Base-by-base conservation (phyloP, 2,329 filamentous ascomycete species). In the Cladobotryum protrusum region DNA sequence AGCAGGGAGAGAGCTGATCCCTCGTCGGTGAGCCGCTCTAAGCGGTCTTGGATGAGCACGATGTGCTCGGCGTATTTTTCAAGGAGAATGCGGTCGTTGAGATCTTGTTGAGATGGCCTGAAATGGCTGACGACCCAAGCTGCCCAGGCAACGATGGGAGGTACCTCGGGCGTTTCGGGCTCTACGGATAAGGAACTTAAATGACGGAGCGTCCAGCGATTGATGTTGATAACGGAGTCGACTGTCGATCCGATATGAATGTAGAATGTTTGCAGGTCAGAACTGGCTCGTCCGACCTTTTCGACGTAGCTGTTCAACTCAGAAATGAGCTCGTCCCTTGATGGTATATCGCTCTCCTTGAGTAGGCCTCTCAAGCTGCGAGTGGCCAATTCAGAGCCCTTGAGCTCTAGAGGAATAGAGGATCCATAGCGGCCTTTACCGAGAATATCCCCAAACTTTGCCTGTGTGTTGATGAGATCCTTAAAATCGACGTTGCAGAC, bases 221-320 rank as follows among this genome's bases (percentile, higher is more conserved):
- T 90, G 49, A 86, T 88, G 54, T 76, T 79, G 52, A 91, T 83
- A 45, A 91, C 82, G 34, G 79, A 80, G 60, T 92, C 87, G 34
- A 91, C 82, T 1, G 85, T 83, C 11, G 81, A 77, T 4, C 86
- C 86, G 56, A 91, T 84, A 57, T 86, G 83, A 1, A 80, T 82
- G 67, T 91, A 91, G 75, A 91, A 93, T 51, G 76, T 78, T 53
- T 85, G 83, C 4, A 93, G 74, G 49, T 87, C 82, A 41, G 76
- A 73, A 4, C 85, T 81, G 1, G 85, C 82, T 43, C 77, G 74
- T 3, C 81, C 73, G 2, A 85, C 83, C 0, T 80, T 82, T 9
- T 85, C 81, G 56, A 93, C 81, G 66, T 91, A 95, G 45, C 80
- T 80, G 54, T 86, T 80, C 50, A 95, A 86, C 63, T 92, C 87